A percentile compares a stretch with the other conserved stretches of the same genome.
These are phyloP conservation scores for Diplotaxis tenuifolia DNA, from an alignment of 345 rosid species.

Conservation along the genomic window DNA sequence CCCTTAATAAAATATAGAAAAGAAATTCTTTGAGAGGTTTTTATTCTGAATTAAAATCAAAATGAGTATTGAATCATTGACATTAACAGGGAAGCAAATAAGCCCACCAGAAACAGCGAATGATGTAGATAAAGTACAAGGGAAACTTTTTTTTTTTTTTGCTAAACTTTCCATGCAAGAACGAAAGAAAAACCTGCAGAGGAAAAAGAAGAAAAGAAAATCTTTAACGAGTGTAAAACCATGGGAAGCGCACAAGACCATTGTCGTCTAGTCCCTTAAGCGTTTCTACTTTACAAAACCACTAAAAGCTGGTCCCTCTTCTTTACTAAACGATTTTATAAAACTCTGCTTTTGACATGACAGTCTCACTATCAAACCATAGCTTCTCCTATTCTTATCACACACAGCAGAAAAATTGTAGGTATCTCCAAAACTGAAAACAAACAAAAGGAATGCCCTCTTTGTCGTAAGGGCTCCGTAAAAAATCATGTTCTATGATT, in stretches of 20 bases:
- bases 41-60: no score
- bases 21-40: no score
- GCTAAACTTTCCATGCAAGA: no score
- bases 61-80: no score
- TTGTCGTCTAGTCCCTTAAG: neutral
- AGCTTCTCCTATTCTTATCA: slow-evolving; percentile 18
- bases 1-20: no score
- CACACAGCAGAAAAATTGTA: slow-evolving; percentile 17
- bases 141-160: no score
- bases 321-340: slow-evolving; percentile 24
- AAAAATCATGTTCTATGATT: neutral
- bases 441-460: neutral
- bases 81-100: no score
- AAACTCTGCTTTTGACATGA: slow-evolving; percentile 25
- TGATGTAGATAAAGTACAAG: no score
- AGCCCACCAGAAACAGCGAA: no score
- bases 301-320: slow-evolving; percentile 16
- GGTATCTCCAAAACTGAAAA: neutral
- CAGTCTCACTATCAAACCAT: slow-evolving; percentile 31
- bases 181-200: no score
- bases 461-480: neutral
- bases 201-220: neutral
- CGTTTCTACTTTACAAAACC: slow-evolving; percentile 22
- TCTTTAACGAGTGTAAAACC: neutral
- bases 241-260: neutral